These are phyloP conservation scores for Urochloa ruziziensis DNA, from an alignment of 176 grass and related monocot species.

Conservation along the genomic window DNA sequence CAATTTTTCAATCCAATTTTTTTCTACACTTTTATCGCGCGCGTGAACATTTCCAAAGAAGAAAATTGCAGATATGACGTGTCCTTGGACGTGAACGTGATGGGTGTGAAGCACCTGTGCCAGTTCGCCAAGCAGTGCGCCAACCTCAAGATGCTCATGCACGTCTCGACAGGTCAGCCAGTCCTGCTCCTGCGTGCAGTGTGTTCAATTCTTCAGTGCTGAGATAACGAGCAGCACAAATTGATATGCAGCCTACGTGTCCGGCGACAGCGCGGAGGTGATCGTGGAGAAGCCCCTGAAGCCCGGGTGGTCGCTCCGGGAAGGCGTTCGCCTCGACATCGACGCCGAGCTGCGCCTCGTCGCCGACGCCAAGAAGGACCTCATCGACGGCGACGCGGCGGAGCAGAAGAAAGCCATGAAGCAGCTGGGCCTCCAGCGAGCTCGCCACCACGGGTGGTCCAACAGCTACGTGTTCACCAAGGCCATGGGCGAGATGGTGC, in stretches of 20 bases:
- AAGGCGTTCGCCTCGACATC: conserved; percentile 53
- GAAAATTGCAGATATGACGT: conserved; percentile 54
- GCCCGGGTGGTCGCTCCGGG: conserved; percentile 49
- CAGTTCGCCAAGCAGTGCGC: conserved; percentile 58
- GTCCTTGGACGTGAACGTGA: conserved; percentile 42
- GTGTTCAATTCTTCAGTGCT: too few species aligned
- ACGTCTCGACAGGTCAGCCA: conserved; percentile 67
- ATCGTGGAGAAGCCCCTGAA: conserved; percentile 55
- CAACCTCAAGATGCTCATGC: conserved; percentile 59
- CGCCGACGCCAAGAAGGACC: conserved; percentile 34
- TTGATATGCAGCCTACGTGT: conserved; percentile 36
- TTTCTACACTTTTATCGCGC: too few species aligned
- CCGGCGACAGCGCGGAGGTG: conserved; percentile 22
- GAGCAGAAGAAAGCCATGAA: conserved; percentile 55
- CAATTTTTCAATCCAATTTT: not conserved
- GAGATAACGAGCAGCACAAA: too few species aligned
- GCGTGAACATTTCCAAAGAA: not conserved
- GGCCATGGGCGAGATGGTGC: conserved; percentile 79
- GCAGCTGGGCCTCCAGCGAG: conserved; percentile 64
- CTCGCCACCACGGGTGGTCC: conserved; percentile 65
- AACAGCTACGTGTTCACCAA: conserved; percentile 87
- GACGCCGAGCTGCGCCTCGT: conserved; percentile 59
- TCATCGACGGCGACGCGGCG: not conserved
- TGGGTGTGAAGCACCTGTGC: conserved; percentile 52
- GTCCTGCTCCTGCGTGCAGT: too few species aligned